Conservation (phyloP, 2,329 filamentous ascomycete species). For the Cryphonectria japonica region DNA sequence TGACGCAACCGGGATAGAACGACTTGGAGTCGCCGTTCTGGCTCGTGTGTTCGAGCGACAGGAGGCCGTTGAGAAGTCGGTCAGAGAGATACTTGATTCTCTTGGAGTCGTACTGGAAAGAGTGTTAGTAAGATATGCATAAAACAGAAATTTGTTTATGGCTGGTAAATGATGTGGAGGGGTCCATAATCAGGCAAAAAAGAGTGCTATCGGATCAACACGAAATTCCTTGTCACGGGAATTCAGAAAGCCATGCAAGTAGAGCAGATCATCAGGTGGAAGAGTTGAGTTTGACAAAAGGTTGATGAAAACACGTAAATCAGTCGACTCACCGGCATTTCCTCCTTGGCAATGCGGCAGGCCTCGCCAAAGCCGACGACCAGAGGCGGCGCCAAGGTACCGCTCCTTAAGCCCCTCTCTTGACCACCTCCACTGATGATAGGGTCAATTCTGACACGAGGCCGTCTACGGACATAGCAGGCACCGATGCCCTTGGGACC, state of each 20-base stretch:
- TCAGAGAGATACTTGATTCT: conserved; percentile 83
- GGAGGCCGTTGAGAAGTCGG: conserved; percentile 77
- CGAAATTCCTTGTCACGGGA: conserved; percentile 60
- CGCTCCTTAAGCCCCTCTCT: conserved; percentile 91
- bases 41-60: conserved; percentile 87
- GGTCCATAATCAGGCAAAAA: conserved; percentile 55
- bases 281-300: conserved; percentile 21
- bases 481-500: conserved; percentile 96
- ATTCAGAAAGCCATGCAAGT: conserved; percentile 93
- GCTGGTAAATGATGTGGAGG: conserved; percentile 9
- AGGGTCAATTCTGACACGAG: conserved; percentile 90
- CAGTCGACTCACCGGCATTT: conserved; percentile 76
- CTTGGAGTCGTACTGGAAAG: conserved; percentile 83
- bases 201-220: conserved; percentile 69
- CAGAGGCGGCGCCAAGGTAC: conserved; percentile 86
- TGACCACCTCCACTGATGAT: conserved; percentile 97
- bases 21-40: conserved; percentile 83
- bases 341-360: conserved; percentile 86
- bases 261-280: conserved; percentile 75
- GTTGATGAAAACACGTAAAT: background rate
- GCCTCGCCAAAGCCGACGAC: conserved; percentile 95
- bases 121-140: conserved; percentile 12
- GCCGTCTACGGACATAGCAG: conserved; percentile 91
- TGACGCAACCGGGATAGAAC: conserved; percentile 96
- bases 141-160: conserved; percentile 3